phyloP scores from a whole-genome alignment of 257 asterid species.

The Nicotiana noctiflora region DNA sequence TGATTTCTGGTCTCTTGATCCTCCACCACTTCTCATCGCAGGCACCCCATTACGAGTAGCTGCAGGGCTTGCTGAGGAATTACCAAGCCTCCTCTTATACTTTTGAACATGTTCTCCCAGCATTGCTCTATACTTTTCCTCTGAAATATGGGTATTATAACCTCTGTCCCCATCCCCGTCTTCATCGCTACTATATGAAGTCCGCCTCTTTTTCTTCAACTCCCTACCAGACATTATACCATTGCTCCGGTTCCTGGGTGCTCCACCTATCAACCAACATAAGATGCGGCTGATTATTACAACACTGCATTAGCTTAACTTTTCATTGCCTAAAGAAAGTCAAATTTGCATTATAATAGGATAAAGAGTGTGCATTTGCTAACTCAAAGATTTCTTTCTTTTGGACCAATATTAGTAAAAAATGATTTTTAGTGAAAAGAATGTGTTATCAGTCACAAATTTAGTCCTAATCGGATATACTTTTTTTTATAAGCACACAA shows the following conservation, averaged over 20 bases:
- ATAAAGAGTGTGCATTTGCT: slow-evolving; percentile 8
- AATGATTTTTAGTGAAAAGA: not conserved
- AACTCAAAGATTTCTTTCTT: not conserved
- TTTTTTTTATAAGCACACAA: not conserved
- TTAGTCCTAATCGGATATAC: not conserved
- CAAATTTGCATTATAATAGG: slow-evolving; percentile 1
- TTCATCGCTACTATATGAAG: slow-evolving; percentile 66
- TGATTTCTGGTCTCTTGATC: slow-evolving; percentile 53
- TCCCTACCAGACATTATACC: slow-evolving; percentile 66
- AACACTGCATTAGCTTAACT: slow-evolving; percentile 1
- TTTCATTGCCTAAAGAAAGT: slow-evolving; percentile 2
- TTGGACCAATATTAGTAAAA: not conserved
- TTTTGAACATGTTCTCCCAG: slow-evolving; percentile 90
- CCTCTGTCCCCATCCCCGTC: slow-evolving; percentile 75
- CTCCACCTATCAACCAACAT: slow-evolving; percentile 42
- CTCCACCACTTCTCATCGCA: slow-evolving; percentile 34
- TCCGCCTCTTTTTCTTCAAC: slow-evolving; percentile 63
- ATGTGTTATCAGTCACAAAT: not conserved
- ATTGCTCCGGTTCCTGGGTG: slow-evolving; percentile 37
- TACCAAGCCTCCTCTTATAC: slow-evolving; percentile 68
- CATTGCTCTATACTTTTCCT: slow-evolving; percentile 85
- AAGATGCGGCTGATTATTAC: slow-evolving; percentile 13
- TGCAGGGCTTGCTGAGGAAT: slow-evolving; percentile 52
- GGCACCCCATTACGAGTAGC: slow-evolving; percentile 38
- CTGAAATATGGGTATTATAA: slow-evolving; percentile 58